A percentile compares a stretch with the other conserved stretches of the same genome.
These are phyloP conservation scores for Cryphonectria carpinicola DNA, from an alignment of 2,329 filamentous ascomycete genomes.

Conservation along the genomic window DNA sequence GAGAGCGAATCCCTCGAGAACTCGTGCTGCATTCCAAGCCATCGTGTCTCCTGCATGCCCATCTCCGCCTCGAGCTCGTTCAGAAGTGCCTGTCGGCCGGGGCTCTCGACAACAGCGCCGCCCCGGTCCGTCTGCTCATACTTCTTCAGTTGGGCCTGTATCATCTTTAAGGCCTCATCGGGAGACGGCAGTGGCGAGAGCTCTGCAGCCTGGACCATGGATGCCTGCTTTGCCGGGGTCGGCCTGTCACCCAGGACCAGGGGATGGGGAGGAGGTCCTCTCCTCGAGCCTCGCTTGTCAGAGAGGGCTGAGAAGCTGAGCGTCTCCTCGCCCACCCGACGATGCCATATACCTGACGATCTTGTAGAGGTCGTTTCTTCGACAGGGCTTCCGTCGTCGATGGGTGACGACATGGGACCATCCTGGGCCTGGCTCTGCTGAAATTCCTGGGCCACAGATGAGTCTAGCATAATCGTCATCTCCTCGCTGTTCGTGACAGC, in stretches of 20 bases:
- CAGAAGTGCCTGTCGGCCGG: constrained; percentile 52
- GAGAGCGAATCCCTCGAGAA: constrained; percentile 56
- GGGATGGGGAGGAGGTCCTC: constrained; percentile 60
- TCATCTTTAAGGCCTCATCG: constrained; percentile 50
- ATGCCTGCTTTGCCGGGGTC: constrained; percentile 44
- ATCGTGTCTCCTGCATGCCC: constrained; percentile 61
- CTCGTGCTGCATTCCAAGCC: constrained; percentile 60
- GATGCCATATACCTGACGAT: constrained; percentile 51
- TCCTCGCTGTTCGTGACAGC: constrained; percentile 38
- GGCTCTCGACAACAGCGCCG: constrained; percentile 39
- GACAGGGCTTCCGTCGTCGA: constrained; percentile 31
- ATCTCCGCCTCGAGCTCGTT: constrained; percentile 66
- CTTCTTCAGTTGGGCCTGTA: constrained; percentile 56
- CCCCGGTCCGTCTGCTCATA: constrained; percentile 48
- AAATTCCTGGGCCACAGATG: constrained; percentile 33
- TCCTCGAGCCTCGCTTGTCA: constrained; percentile 49
- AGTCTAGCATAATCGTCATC: constrained; percentile 52
- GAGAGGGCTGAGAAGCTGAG: constrained; percentile 62
- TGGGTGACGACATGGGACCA: neutral
- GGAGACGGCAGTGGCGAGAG: constrained; percentile 59
- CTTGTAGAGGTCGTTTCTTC: constrained; percentile 31
- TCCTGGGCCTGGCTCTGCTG: constrained; percentile 16
- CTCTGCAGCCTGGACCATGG: constrained; percentile 52
- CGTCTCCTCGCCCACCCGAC: constrained; percentile 60
- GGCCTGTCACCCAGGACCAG: constrained; percentile 49